Conservation (phyloP, 2,329 filamentous ascomycete genomes). For the Monilinia fructicola region DNA sequence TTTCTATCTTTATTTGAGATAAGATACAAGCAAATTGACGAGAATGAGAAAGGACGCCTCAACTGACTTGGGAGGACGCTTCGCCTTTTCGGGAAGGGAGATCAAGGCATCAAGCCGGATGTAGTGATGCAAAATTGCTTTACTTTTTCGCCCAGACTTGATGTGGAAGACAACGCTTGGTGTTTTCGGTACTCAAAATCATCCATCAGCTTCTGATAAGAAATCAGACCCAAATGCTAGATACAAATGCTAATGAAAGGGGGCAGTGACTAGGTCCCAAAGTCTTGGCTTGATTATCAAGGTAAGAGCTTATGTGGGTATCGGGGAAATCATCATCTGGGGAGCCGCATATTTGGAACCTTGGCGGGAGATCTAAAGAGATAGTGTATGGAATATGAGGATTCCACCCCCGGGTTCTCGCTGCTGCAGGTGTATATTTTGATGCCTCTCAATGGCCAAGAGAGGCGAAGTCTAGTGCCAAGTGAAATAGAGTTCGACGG, state of each 20-base stretch:
- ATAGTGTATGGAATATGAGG: not conserved
- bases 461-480: slow-evolving; percentile 19
- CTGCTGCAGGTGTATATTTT: not conserved
- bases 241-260: not conserved
- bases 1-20: not conserved
- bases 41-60: not conserved
- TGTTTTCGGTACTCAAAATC: not conserved
- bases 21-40: not conserved
- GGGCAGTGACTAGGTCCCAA: not conserved
- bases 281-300: slow-evolving; percentile 2
- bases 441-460: slow-evolving; percentile 19
- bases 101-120: not conserved
- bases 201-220: not conserved
- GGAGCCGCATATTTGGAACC: slow-evolving; percentile 17
- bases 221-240: not conserved
- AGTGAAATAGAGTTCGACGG: slow-evolving; percentile 19
- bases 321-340: slow-evolving; percentile 11
- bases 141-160: slow-evolving; percentile 7
- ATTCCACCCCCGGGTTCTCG: not conserved
- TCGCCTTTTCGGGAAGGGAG: not conserved
- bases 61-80: not conserved
- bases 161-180: not conserved
- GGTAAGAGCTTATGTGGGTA: slow-evolving; percentile 3
- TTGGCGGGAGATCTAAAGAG: slow-evolving; percentile 13
- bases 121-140: not conserved